These are phyloP conservation scores for Pythium monospermum DNA, from an alignment of 352 stramenopile species.

Conservation along the genomic window DNA sequence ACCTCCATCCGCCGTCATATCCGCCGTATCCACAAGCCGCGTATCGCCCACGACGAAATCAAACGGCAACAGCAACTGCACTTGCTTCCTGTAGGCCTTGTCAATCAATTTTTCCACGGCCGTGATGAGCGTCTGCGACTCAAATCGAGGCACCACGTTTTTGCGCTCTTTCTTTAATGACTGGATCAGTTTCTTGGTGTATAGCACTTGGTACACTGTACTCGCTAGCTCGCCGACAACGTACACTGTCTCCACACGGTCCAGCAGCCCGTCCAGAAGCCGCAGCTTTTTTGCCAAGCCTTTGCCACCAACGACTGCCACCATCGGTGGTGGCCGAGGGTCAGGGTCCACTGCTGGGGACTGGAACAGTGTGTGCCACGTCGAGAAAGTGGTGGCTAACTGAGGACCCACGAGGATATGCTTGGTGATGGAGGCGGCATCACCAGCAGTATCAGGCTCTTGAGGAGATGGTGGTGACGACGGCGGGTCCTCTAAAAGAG, in stretches of 20 bases:
- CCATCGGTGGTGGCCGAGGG: conserved; percentile 8
- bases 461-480: too few species aligned
- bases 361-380: conserved; percentile 35
- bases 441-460: neutral
- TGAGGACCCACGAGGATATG: conserved; percentile 18
- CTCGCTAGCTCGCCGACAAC: conserved; percentile 62
- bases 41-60: conserved; percentile 58
- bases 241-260: conserved; percentile 52
- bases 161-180: conserved; percentile 5
- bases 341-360: neutral
- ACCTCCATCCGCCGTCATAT: conserved; percentile 12
- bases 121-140: conserved; percentile 14
- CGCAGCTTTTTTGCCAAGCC: conserved; percentile 50
- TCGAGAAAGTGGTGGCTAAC: conserved; percentile 8
- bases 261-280: conserved; percentile 58
- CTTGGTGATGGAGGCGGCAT: neutral
- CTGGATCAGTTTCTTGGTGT: conserved; percentile 24
- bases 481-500: neutral
- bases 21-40: too few species aligned
- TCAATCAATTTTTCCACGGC: conserved; percentile 52
- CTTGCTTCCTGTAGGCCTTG: conserved; percentile 58
- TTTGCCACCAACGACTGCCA: conserved; percentile 51
- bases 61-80: conserved; percentile 48
- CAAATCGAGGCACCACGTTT: neutral
- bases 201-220: conserved; percentile 47